Conservation (phyloP, 306 rosid genomes). For the Trichosanthes truncata region DNA sequence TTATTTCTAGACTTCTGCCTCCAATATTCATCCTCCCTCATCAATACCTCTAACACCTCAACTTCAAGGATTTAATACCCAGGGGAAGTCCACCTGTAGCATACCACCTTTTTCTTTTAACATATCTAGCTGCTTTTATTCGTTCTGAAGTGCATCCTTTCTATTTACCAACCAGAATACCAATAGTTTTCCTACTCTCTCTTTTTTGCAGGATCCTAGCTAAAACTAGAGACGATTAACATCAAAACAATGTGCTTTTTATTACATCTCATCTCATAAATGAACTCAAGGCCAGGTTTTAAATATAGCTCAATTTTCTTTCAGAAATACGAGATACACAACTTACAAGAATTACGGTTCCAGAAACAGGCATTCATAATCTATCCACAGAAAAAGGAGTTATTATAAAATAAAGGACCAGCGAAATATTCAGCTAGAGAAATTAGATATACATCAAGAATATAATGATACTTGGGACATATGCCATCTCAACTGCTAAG, state of each 20-base stretch:
- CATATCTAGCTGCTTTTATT: neutral
- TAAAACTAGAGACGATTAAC: neutral
- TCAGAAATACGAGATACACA: neutral
- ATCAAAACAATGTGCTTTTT: neutral
- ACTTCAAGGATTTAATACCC: neutral
- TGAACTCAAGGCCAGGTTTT: neutral
- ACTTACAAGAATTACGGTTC: neutral
- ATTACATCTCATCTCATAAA: neutral
- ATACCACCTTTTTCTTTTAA: neutral
- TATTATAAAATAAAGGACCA: neutral
- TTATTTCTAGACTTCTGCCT: neutral
- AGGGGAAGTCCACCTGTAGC: neutral
- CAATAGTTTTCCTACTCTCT: neutral
- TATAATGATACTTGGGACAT: neutral
- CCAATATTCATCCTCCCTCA: neutral
- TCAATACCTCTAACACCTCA: neutral
- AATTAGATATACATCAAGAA: neutral
- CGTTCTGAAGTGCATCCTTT: neutral
- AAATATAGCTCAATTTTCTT: neutral
- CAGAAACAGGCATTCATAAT: slow-evolving; percentile 1
- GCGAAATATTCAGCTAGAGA: neutral
- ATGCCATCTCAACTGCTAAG: neutral
- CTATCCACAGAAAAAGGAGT: neutral
- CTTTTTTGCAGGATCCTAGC: neutral
- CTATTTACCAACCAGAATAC: neutral